Evolutionary conservation across 148 eudicot species (phyloP).

Genomic region (Cornus florida): DNA sequence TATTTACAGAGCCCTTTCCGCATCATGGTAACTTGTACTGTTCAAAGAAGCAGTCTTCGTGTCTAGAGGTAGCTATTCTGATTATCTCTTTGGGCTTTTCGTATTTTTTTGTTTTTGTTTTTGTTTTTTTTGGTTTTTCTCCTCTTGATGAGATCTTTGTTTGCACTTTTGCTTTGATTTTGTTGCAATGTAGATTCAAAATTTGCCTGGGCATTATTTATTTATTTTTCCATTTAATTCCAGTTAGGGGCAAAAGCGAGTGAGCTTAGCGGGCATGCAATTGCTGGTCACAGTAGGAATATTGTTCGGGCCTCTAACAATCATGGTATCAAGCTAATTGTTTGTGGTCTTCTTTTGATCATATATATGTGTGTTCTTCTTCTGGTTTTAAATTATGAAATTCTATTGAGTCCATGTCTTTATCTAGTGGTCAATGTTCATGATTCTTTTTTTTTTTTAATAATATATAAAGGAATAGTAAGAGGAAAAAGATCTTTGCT

Average conservation of each 20-base stretch:
- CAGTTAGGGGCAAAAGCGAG: conserved; percentile 48
- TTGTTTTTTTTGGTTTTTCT: neutral
- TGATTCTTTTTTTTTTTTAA: no score
- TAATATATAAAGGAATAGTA: no score
- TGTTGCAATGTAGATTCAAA: neutral
- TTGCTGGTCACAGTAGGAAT: conserved; percentile 24
- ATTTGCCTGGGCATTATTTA: neutral
- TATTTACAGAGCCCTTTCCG: conserved; percentile 19
- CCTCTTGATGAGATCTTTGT: conserved; percentile 1
- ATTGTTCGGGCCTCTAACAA: conserved; percentile 15
- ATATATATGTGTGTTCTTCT: neutral
- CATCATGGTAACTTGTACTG: conserved; percentile 13
- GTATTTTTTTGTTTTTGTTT: no score
- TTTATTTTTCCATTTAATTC: neutral
- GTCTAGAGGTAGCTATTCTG: conserved; percentile 28
- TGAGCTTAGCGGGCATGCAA: conserved; percentile 40
- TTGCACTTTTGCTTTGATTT: neutral
- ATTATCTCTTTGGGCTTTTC: neutral
- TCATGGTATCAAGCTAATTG: conserved; percentile 33
- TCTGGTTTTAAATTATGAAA: neutral
- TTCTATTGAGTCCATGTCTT: no score
- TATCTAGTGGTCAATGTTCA: no score
- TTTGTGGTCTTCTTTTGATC: neutral
- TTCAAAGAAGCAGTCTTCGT: conserved; percentile 15
- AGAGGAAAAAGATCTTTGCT: no score